phyloP scores from a whole-genome alignment of 2,329 filamentous ascomycete species.

The Dichotomopilus funicola region DNA sequence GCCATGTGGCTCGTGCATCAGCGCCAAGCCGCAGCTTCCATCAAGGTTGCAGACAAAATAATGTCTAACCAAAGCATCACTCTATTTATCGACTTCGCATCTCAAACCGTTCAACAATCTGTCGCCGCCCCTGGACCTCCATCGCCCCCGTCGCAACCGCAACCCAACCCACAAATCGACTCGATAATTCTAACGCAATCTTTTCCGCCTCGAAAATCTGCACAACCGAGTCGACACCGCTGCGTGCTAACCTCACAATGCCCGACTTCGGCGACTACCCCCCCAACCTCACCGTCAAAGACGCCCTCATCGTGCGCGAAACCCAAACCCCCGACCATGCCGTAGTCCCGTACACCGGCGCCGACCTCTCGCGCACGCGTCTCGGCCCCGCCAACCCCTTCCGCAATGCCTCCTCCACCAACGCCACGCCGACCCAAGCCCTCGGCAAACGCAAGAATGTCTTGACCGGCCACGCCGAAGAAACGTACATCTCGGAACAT shows the following conservation, averaged over 20 bases:
- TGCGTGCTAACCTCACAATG: slow-evolving; percentile 35
- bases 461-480: slow-evolving; percentile 78
- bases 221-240: not conserved
- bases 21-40: not conserved
- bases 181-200: too few relatives aligned
- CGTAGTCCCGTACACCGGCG: slow-evolving; percentile 61
- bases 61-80: not conserved
- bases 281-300: slow-evolving; percentile 59
- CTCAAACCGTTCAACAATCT: too few relatives aligned
- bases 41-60: not conserved
- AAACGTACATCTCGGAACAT: slow-evolving; percentile 83
- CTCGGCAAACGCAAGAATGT: slow-evolving; percentile 69
- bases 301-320: slow-evolving; percentile 55
- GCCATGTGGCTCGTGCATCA: slow-evolving; percentile 1
- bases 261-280: slow-evolving; percentile 57
- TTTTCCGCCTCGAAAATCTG: too few relatives aligned
- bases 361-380: slow-evolving; percentile 59
- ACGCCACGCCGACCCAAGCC: slow-evolving; percentile 25
- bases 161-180: not conserved
- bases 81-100: not conserved
- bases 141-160: not conserved
- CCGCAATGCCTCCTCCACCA: slow-evolving; percentile 45
- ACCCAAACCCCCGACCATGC: slow-evolving; percentile 51
- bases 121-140: too few relatives aligned
- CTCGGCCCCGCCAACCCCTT: slow-evolving; percentile 72